These are phyloP conservation scores for Solanum habrochaites DNA, from an alignment of 257 asterid species.

Conservation along the genomic window DNA sequence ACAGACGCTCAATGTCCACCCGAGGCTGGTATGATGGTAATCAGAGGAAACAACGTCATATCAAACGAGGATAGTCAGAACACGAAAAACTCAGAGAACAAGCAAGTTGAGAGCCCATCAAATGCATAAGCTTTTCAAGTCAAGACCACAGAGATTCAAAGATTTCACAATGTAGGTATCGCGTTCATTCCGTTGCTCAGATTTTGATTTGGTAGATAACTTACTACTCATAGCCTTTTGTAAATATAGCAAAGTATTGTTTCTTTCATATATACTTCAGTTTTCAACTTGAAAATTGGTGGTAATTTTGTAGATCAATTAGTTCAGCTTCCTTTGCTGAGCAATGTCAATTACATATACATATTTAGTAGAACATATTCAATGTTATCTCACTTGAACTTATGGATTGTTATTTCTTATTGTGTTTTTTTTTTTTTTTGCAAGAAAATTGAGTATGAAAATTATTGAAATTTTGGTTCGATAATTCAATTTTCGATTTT, in stretches of 20 bases:
- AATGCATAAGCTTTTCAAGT: neutral
- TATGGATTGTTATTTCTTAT: neutral
- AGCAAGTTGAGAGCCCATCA: constrained; percentile 38
- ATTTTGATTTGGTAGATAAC: neutral
- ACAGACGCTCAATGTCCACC: constrained; percentile 7
- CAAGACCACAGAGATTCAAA: neutral
- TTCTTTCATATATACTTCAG: neutral
- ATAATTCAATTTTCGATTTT: too few relatives aligned
- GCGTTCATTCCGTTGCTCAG: neutral
- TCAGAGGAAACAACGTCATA: constrained; percentile 7
- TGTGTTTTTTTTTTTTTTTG: neutral
- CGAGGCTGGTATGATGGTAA: constrained; percentile 5
- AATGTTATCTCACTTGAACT: neutral
- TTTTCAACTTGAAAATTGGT: neutral
- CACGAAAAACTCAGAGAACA: constrained; percentile 10
- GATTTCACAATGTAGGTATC: neutral
- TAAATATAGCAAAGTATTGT: neutral
- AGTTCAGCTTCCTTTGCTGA: neutral
- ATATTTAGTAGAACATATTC: neutral
- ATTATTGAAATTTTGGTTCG: too few relatives aligned
- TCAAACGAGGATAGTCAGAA: neutral
- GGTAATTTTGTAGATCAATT: neutral
- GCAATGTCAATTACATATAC: neutral
- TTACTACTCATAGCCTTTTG: neutral
- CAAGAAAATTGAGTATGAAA: too few relatives aligned